These are phyloP conservation scores for Kodamaea sp. DNA, from an alignment of 1,139 yeast species.

Conservation along the genomic window DNA sequence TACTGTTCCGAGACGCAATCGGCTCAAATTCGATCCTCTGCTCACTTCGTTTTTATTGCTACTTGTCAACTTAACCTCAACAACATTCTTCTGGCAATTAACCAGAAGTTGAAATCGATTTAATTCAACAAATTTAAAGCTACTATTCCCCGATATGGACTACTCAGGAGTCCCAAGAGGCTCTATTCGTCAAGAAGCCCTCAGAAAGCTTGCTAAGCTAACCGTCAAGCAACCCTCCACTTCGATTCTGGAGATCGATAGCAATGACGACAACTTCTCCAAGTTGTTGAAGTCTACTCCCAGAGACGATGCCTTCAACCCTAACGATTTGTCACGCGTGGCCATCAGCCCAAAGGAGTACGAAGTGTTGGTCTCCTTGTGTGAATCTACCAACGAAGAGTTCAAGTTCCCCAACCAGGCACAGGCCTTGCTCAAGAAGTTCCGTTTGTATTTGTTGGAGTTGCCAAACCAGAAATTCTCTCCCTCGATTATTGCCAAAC, in stretches of 20 bases:
- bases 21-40: too few species aligned
- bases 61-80: too few species aligned
- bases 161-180: slow-evolving; percentile 41
- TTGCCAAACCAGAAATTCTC: slow-evolving; percentile 53
- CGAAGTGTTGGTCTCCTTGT: slow-evolving; percentile 70
- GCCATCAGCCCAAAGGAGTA: slow-evolving; percentile 59
- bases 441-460: slow-evolving; percentile 60
- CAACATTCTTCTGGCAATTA: too few species aligned
- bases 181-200: slow-evolving; percentile 61
- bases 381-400: slow-evolving; percentile 51
- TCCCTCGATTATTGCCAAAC: slow-evolving; percentile 20
- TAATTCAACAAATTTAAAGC: too few species aligned
- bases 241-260: slow-evolving; percentile 7
- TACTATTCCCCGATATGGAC: slow-evolving; percentile 44
- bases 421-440: slow-evolving; percentile 48
- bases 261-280: slow-evolving; percentile 24
- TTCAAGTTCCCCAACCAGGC: slow-evolving; percentile 50
- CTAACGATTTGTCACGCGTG: slow-evolving; percentile 23
- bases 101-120: too few species aligned
- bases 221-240: slow-evolving; percentile 25
- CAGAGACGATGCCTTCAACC: slow-evolving; percentile 12
- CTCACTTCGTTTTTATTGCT: too few species aligned
- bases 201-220: slow-evolving; percentile 40
- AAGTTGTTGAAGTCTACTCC: slow-evolving; percentile 26
- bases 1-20: too few species aligned